These are phyloP conservation scores for Warburgia ugandensis DNA, from an alignment of 164 flowering plant genomes.

Conservation along the genomic window DNA sequence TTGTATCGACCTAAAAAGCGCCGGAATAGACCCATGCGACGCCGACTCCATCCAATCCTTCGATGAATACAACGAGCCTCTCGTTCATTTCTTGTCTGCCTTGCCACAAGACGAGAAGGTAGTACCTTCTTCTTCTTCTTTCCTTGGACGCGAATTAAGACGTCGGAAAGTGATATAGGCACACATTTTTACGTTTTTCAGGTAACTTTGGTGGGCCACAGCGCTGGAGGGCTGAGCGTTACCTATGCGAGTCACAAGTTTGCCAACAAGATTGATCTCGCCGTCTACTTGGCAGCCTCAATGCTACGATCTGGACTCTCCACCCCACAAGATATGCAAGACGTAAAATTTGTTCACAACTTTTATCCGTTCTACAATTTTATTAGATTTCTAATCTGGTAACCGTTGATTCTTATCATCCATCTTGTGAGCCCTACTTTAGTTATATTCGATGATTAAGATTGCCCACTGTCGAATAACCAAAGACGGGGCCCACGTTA, in stretches of 20 bases:
- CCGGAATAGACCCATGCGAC: slow-evolving; percentile 44
- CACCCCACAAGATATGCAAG: slow-evolving; percentile 37
- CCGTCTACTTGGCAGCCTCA: slow-evolving; percentile 63
- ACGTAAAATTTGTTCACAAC: no score
- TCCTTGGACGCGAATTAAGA: neutral
- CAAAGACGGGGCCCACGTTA: no score
- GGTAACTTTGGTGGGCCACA: slow-evolving; percentile 86
- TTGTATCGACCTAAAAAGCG: slow-evolving; percentile 56
- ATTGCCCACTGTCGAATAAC: neutral
- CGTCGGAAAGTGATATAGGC: neutral
- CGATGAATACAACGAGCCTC: slow-evolving; percentile 61
- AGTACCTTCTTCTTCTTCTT: neutral
- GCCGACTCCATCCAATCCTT: slow-evolving; percentile 39
- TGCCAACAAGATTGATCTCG: slow-evolving; percentile 45
- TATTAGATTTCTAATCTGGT: slow-evolving; percentile 25
- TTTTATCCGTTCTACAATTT: no score
- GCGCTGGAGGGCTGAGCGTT: slow-evolving; percentile 80
- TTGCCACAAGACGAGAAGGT: slow-evolving; percentile 54
- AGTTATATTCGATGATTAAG: neutral
- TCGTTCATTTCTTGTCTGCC: slow-evolving; percentile 42
- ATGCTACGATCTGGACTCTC: slow-evolving; percentile 51
- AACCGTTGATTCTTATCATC: no score
- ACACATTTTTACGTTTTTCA: slow-evolving; percentile 9
- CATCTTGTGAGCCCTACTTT: neutral
- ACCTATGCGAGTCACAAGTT: slow-evolving; percentile 51